These are phyloP conservation scores for Flagelloscypha sp. DNA, from an alignment of 768 basidiomycete genomes.

Conservation along the genomic window DNA sequence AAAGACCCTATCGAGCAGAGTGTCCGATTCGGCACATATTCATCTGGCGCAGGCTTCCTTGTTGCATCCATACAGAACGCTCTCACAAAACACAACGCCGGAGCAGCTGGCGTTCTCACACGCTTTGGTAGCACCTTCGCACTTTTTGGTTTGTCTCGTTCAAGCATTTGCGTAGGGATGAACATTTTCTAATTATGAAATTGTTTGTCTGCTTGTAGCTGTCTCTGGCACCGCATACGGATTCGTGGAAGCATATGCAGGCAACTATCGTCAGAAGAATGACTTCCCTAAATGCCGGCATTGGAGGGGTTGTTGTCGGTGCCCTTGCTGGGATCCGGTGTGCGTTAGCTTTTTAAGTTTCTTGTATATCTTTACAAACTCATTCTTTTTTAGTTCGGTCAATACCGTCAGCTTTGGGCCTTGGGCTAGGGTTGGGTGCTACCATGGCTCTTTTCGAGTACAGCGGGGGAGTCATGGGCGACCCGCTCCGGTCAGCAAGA, in stretches of 20 bases:
- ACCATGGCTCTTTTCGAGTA: slow-evolving; percentile 78
- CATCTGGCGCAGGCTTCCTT: slow-evolving; percentile 29
- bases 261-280: slow-evolving; percentile 71
- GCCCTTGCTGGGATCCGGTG: slow-evolving; percentile 84
- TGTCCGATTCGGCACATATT: slow-evolving; percentile 11
- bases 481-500: slow-evolving; percentile 26
- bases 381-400: slow-evolving; percentile 55
- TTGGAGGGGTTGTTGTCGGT: slow-evolving; percentile 88
- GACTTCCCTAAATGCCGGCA: slow-evolving; percentile 78
- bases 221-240: slow-evolving; percentile 87
- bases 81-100: slow-evolving; percentile 63
- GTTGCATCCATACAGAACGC: slow-evolving; percentile 66
- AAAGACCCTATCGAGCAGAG: background rate
- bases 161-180: background rate
- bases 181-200: background rate
- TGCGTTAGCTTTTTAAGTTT: slow-evolving; percentile 24
- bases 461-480: slow-evolving; percentile 54
- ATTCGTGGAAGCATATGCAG: slow-evolving; percentile 69
- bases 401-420: slow-evolving; percentile 70
- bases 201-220: slow-evolving; percentile 37
- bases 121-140: slow-evolving; percentile 86
- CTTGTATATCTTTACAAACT: slow-evolving; percentile 9
- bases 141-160: slow-evolving; percentile 64
- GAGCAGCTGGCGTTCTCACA: slow-evolving; percentile 80
- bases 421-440: slow-evolving; percentile 72